Percentiles rank a stretch among this genome's conserved stretches.
Evolutionary conservation across 371 early-diverging fungal genomes (phyloP).

Genomic region (Apophysomyces trapeziformis): DNA sequence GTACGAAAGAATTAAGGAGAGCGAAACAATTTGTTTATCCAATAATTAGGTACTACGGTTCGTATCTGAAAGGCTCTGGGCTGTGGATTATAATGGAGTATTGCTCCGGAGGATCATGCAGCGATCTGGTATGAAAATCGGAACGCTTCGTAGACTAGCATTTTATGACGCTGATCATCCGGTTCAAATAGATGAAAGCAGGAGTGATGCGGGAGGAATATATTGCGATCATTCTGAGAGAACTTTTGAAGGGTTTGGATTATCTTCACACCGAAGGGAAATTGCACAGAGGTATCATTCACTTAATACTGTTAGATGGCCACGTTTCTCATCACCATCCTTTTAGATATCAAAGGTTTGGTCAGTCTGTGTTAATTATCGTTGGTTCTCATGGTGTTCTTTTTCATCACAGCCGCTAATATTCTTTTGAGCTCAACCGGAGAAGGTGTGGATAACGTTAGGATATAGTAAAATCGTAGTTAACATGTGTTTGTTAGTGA

Average conservation of each 20-base stretch:
- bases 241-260: constrained; percentile 89
- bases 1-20: constrained; percentile 42
- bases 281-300: constrained; percentile 85
- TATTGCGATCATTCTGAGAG: constrained; percentile 92
- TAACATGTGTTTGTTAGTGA: constrained; percentile 57
- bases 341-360: constrained; percentile 77
- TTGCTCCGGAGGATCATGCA: constrained; percentile 89
- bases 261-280: constrained; percentile 95
- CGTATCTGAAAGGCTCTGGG: constrained; percentile 80
- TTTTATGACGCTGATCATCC: background rate
- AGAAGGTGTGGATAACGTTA: constrained; percentile 44
- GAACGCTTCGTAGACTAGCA: background rate
- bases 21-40: constrained; percentile 12
- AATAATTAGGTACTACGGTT: constrained; percentile 71
- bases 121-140: constrained; percentile 71
- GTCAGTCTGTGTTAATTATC: constrained; percentile 2
- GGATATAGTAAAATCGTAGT: background rate
- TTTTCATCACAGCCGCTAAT: constrained; percentile 71
- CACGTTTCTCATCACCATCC: background rate
- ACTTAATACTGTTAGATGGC: no score
- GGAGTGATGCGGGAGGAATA: constrained; percentile 84
- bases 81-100: constrained; percentile 97
- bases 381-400: background rate
- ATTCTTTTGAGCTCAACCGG: constrained; percentile 80
- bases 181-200: constrained; percentile 70